These are phyloP conservation scores for Phytophthora nicotianae DNA, from an alignment of 352 stramenopile genomes.

Conservation along the genomic window DNA sequence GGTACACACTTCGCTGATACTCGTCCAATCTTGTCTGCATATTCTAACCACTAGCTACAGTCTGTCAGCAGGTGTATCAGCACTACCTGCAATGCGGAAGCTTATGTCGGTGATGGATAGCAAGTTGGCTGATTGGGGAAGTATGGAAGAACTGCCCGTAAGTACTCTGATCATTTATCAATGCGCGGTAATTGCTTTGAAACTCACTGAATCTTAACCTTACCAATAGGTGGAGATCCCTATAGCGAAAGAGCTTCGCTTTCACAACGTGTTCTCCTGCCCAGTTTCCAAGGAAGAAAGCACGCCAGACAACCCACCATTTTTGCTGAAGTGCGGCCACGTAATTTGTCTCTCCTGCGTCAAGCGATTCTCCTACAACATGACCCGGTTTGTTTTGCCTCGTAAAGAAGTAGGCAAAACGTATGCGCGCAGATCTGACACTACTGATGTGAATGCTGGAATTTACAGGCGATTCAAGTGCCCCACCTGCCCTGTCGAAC, in stretches of 20 bases:
- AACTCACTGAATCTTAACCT: constrained; percentile 4
- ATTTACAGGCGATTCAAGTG: constrained; percentile 86
- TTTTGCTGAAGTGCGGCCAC: constrained; percentile 88
- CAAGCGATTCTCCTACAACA: constrained; percentile 81
- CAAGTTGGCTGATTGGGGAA: constrained; percentile 77
- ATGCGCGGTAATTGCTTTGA: not conserved
- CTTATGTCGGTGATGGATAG: constrained; percentile 79
- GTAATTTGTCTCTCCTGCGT: constrained; percentile 86
- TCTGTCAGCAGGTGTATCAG: constrained; percentile 70
- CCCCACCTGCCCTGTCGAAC: constrained; percentile 84
- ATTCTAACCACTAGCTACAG: constrained; percentile 34
- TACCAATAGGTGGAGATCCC: constrained; percentile 69
- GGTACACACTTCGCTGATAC: constrained; percentile 33
- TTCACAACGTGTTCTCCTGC: constrained; percentile 89
- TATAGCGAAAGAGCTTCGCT: constrained; percentile 78
- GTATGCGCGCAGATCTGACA: constrained; percentile 1
- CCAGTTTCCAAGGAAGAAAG: constrained; percentile 89
- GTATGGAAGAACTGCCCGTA: constrained; percentile 77
- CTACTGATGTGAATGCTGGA: constrained; percentile 6
- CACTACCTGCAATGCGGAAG: constrained; percentile 80
- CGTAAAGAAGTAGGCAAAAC: not conserved
- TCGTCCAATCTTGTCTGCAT: not conserved
- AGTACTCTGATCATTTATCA: constrained; percentile 13
- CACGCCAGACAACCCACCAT: constrained; percentile 80
- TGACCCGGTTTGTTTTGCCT: constrained; percentile 56